phyloP scores from a whole-genome alignment of 257 asterid species.

The Solanum sejunctum region DNA sequence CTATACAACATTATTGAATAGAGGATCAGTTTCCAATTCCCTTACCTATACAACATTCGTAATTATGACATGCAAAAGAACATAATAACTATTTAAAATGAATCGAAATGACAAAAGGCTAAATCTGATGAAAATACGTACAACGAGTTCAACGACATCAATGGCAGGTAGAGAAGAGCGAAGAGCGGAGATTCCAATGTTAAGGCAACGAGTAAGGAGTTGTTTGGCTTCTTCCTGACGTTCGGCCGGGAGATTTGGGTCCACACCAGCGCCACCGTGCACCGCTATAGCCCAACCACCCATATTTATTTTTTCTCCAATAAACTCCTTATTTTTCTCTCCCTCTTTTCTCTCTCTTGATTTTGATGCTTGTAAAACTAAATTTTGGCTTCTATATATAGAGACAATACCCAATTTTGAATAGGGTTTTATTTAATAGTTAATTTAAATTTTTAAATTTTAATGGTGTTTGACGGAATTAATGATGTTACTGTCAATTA shows the following conservation, averaged over 20 bases:
- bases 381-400: not conserved
- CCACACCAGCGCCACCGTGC: conserved; percentile 99
- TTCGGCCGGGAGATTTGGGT: conserved; percentile 77
- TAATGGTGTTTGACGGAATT: not conserved
- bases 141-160: conserved; percentile 91
- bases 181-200: conserved; percentile 76
- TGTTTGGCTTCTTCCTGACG: conserved; percentile 79
- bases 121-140: conserved; percentile 7
- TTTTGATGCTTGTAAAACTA: not conserved
- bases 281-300: conserved; percentile 99
- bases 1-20: conserved; percentile 43
- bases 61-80: not conserved
- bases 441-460: too few species aligned
- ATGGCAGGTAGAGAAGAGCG: conserved; percentile 62
- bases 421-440: not conserved
- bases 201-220: conserved; percentile 76
- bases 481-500: not conserved
- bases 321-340: not conserved
- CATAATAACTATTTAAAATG: not conserved
- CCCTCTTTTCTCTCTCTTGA: not conserved
- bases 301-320: conserved; percentile 15
- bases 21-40: conserved; percentile 82
- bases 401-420: not conserved
- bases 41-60: conserved; percentile 32
- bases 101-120: not conserved